Conservation (phyloP, 306 rosid species). For the Albizia julibrissin region DNA sequence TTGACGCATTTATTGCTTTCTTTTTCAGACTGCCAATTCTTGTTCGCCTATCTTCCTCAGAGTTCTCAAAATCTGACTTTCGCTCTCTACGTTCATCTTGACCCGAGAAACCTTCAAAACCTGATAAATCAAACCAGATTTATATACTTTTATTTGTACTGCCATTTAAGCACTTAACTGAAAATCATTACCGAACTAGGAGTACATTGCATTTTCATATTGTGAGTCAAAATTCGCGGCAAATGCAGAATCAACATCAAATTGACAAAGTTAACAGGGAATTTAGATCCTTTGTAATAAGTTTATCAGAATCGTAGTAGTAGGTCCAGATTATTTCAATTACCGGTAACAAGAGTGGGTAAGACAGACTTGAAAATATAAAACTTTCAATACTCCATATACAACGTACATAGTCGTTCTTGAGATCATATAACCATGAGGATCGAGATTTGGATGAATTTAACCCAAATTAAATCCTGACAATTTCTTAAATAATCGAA, state of each 20-base stretch:
- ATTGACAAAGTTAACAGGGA: not conserved
- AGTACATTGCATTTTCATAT: not conserved
- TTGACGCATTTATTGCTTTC: conserved; percentile 83
- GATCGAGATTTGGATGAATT: not conserved
- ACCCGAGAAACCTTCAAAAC: conserved; percentile 76
- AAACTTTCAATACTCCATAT: not conserved
- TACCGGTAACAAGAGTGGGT: not conserved
- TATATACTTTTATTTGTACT: not conserved
- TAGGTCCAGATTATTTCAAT: conserved; percentile 5
- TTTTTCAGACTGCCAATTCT: conserved; percentile 74
- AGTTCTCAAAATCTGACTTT: conserved; percentile 71
- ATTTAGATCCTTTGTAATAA: not conserved
- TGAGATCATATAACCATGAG: not conserved
- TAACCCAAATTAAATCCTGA: not conserved
- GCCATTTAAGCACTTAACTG: not conserved
- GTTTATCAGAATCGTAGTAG: not conserved
- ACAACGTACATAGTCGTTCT: not conserved
- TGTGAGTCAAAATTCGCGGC: not conserved
- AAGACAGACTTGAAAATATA: not conserved
- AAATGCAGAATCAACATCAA: conserved; percentile 1
- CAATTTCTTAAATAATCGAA: conserved; percentile 6
- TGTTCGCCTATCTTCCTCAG: conserved; percentile 77
- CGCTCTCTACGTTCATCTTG: conserved; percentile 72
- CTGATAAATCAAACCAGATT: conserved; percentile 40
- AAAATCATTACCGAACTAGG: not conserved